Percentiles rank a stretch among this genome's conserved stretches.
Conservation (phyloP, 208 protist genomes). For the Acanthamoeba castellanii region DNA sequence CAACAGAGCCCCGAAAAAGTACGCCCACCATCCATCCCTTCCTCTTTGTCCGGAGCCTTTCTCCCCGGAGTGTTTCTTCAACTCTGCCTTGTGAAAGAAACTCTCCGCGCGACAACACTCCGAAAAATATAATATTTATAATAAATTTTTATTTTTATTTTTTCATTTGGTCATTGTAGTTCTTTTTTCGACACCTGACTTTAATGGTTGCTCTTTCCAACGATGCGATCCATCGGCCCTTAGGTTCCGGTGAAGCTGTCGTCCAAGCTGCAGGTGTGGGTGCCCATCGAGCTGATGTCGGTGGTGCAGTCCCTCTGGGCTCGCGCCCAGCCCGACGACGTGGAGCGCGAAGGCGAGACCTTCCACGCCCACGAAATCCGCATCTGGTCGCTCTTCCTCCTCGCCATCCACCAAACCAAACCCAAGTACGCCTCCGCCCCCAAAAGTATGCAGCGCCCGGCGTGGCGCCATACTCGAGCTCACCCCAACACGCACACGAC, state of each 20-base stretch:
- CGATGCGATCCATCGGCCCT: background rate
- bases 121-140: background rate
- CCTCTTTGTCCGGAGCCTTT: background rate
- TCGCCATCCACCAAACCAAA: conserved; percentile 59
- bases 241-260: conserved; percentile 75
- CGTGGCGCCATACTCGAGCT: too few relatives aligned
- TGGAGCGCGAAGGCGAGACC: conserved; percentile 24
- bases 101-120: background rate
- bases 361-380: conserved; percentile 61
- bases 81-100: background rate
- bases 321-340: conserved; percentile 50
- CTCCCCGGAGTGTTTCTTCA: background rate
- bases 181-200: too few relatives aligned
- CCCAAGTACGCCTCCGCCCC: conserved; percentile 15
- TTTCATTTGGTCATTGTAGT: too few relatives aligned
- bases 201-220: background rate
- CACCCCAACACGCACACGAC: background rate
- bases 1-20: conserved; percentile 68
- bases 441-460: too few relatives aligned
- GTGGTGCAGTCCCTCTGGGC: conserved; percentile 73
- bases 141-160: background rate
- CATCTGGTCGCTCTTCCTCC: conserved; percentile 65
- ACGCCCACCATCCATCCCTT: background rate
- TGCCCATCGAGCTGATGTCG: conserved; percentile 68
- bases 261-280: conserved; percentile 68